Base-by-base conservation (phyloP, 1,284 basidiomycete genomes). In the Veloboletus limbatus region DNA sequence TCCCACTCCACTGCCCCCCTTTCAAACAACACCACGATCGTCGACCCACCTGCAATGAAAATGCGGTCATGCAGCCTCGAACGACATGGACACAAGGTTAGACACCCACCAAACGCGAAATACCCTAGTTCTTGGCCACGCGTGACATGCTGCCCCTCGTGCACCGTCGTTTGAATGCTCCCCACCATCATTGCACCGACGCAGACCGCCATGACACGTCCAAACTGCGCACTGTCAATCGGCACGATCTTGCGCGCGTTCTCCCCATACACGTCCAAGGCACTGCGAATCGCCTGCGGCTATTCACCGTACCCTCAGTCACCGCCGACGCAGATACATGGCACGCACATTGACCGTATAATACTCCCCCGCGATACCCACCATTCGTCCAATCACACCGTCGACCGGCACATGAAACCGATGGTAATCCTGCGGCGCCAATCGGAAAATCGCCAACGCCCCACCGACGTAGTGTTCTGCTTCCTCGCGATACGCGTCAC, bases 371-470 rank as follows among this genome's bases (percentile, higher is more conserved):
- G 81, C 55, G 51, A 95, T 88, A 55, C 85, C 77, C 3, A 81
- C 84, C 81, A 93, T 91, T 35, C 75, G 76, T 16, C 92, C 92
- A 27, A 96, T 79, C 20, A 64, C 78, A 0, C 92, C 95, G 54
- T 92, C 87, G 16, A 96, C 91, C 0, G 94, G 93, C 0, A 84
- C 85, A 66, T 98, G 95, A 77, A 95, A 98, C 0, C 96, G 85
- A 67, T 99, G 96, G 61, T 99, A 99, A 63, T 97, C 94, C 65
- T 94, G 93, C 0, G 94, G 93, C 2, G 93, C 93, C n/a, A 97
- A 74, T 31, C 93, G 77, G 71, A 97, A 97, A 51, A 97, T 95
- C 3, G 79, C 87, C 38, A 89, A 62, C 1, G 83, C 81, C 4
- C 94, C 95, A 11, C 88, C 87, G 5, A 75, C 69, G 61, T 88